A percentile compares a stretch with the other conserved stretches of the same genome.
These are phyloP conservation scores for Lithohypha guttulata DNA, from an alignment of 2,329 filamentous ascomycete genomes.

Conservation along the genomic window DNA sequence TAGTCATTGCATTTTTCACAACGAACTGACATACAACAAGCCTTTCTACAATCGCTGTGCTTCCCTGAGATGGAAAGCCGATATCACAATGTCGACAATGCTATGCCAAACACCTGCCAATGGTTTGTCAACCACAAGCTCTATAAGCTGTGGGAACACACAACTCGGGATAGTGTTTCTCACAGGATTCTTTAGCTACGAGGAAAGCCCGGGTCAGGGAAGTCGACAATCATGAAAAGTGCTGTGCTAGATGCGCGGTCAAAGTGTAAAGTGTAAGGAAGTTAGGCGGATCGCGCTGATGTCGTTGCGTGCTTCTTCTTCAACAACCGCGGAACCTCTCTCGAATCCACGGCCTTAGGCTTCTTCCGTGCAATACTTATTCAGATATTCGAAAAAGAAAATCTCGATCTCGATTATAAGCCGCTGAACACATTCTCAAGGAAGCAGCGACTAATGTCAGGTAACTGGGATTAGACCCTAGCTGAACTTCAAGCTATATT, in stretches of 20 bases:
- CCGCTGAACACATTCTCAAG: not conserved
- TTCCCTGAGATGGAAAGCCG: not conserved
- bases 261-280: not conserved
- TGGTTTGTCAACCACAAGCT: not conserved
- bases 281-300: not conserved
- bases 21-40: not conserved
- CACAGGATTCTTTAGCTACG: not conserved
- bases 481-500: not conserved
- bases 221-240: not conserved
- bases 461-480: not conserved
- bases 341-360: constrained; percentile 14
- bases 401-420: not conserved
- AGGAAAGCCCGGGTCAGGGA: not conserved
- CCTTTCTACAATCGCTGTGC: not conserved
- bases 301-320: constrained; percentile 19
- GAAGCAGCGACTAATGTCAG: not conserved
- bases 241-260: not conserved
- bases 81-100: not conserved
- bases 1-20: not conserved
- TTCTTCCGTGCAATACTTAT: constrained; percentile 17
- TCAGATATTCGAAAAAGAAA: constrained; percentile 12
- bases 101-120: not conserved
- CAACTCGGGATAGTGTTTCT: not conserved
- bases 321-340: constrained; percentile 11
- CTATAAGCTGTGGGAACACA: not conserved